Evolutionary conservation across 106 monocot genomes (phyloP).

Genomic region (Ottelia alismoides): DNA sequence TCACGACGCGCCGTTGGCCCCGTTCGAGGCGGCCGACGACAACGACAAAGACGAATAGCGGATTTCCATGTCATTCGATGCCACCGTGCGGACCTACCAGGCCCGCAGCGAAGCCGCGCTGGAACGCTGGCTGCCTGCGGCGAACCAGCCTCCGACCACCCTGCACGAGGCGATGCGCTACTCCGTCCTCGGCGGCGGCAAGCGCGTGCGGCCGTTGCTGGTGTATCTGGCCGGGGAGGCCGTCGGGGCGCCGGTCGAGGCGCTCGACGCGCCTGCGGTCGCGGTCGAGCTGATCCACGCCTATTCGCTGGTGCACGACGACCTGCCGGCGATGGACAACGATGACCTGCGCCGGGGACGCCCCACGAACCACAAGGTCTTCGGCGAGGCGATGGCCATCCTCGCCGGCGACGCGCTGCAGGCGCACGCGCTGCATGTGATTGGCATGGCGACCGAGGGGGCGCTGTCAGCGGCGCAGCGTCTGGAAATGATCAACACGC

Average conservation of each 20-base stretch:
- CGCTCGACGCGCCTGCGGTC: no score
- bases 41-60: no score
- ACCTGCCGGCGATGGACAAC: constrained; percentile 5
- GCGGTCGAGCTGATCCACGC: background rate
- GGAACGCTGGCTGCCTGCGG: no score
- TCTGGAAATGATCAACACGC: background rate
- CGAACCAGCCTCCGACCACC: no score
- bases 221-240: background rate
- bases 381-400: no score
- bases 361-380: background rate
- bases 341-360: background rate
- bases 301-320: constrained; percentile 7
- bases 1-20: no score
- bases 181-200: background rate
- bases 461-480: background rate
- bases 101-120: no score
- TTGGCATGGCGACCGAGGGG: background rate
- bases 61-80: no score
- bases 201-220: background rate
- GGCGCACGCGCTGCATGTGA: background rate
- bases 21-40: no score
- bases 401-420: constrained; percentile 6
- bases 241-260: background rate
- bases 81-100: no score
- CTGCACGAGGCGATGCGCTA: background rate